Evolutionary conservation across 306 rosid genomes (phyloP).

Genomic region (Hippophae rhamnoides): DNA sequence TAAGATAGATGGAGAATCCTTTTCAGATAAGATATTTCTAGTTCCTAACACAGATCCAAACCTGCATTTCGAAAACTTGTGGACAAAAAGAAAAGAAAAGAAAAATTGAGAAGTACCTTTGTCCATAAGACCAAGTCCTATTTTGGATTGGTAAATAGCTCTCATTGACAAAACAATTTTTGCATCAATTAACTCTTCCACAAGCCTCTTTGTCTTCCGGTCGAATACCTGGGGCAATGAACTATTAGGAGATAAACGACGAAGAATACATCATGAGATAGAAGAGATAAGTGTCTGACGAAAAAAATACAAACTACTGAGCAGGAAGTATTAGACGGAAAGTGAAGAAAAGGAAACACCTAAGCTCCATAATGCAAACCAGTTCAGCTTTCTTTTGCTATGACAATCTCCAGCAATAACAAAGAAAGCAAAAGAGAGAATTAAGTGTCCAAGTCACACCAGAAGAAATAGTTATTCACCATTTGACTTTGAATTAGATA

Average conservation of each 20-base stretch:
- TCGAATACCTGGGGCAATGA: slow-evolving; percentile 59
- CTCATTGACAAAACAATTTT: slow-evolving; percentile 93
- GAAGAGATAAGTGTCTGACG: not conserved
- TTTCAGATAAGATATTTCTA: too few relatives aligned
- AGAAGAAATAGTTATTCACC: too few relatives aligned
- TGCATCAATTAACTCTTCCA: slow-evolving; percentile 82
- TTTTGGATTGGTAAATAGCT: slow-evolving; percentile 93
- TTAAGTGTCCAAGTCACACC: too few relatives aligned
- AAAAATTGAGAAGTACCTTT: slow-evolving; percentile 37
- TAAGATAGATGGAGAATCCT: too few relatives aligned
- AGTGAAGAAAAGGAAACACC: not conserved
- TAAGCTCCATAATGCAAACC: too few relatives aligned
- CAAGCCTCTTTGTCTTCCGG: slow-evolving; percentile 79
- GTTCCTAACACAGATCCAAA: too few relatives aligned
- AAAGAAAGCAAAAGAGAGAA: too few relatives aligned
- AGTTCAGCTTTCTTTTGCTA: too few relatives aligned
- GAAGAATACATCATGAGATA: not conserved
- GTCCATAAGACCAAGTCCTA: slow-evolving; percentile 83
- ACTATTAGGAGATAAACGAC: slow-evolving; percentile 9
- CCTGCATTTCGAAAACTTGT: too few relatives aligned
- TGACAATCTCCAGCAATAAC: too few relatives aligned
- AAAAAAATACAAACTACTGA: not conserved
- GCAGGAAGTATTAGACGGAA: too few relatives aligned
- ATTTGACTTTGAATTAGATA: too few relatives aligned
- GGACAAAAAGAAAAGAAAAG: not conserved